phyloP scores from a whole-genome alignment of 2,329 filamentous ascomycete species.

The Pyrenochaeta sp. region DNA sequence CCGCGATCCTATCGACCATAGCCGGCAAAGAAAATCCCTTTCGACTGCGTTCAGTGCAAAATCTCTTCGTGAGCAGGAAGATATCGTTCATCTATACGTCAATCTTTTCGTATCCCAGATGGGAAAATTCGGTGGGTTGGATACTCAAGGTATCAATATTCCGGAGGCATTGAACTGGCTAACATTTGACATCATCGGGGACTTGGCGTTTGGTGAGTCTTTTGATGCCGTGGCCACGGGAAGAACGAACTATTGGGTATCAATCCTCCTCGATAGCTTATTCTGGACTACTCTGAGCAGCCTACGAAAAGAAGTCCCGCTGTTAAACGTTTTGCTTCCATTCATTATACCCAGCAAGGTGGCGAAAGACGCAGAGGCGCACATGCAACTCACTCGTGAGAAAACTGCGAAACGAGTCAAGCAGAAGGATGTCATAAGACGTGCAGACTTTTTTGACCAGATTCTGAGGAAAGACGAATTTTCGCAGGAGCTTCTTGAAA shows the following conservation, averaged over 20 bases:
- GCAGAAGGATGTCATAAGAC: no score
- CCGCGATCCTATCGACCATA: conserved; percentile 12
- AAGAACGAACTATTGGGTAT: conserved; percentile 39
- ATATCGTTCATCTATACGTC: conserved; percentile 34
- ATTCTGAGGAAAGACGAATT: not conserved
- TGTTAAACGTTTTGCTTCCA: not conserved
- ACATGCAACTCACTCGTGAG: no score
- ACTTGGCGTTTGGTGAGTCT: conserved; percentile 61
- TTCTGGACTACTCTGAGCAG: not conserved
- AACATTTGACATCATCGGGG: conserved; percentile 44
- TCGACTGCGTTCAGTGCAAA: conserved; percentile 3
- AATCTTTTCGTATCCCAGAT: conserved; percentile 5
- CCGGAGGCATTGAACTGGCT: conserved; percentile 16
- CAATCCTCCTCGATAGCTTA: not conserved
- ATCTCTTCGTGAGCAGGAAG: conserved; percentile 11
- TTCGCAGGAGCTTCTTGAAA: not conserved
- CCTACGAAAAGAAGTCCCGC: not conserved
- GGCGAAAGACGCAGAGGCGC: no score
- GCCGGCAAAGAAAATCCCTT: not conserved
- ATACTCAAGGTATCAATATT: conserved; percentile 6
- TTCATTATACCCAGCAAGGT: not conserved
- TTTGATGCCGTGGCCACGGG: conserved; percentile 33
- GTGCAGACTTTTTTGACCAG: no score
- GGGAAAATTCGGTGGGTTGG: not conserved
- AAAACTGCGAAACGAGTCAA: no score